phyloP scores from a whole-genome alignment of 345 rosid species.

The Viola odorata region DNA sequence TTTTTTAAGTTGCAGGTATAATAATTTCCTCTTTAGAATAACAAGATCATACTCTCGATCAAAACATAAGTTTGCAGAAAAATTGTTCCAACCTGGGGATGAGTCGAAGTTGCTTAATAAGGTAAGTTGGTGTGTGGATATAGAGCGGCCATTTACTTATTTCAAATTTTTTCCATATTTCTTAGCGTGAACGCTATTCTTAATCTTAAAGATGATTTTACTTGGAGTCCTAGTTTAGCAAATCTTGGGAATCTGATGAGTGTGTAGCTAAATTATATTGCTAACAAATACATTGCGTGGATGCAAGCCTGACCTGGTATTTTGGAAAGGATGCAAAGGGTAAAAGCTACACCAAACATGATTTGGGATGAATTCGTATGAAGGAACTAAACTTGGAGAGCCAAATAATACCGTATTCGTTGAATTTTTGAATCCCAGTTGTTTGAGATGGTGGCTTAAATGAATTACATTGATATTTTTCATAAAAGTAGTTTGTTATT shows the following conservation, averaged over 20 bases:
- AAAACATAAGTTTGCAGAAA: conserved; percentile 41
- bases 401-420: too few relatives aligned
- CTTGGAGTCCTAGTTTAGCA: background rate
- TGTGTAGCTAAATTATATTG: too few relatives aligned
- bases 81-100: conserved; percentile 34
- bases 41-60: conserved; percentile 40
- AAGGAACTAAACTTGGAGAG: too few relatives aligned
- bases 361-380: too few relatives aligned
- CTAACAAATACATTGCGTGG: background rate
- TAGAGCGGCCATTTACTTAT: background rate
- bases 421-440: too few relatives aligned
- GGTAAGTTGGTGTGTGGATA: conserved; percentile 22
- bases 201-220: background rate
- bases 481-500: background rate
- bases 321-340: too few relatives aligned
- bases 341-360: too few relatives aligned
- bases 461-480: background rate
- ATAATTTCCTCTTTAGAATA: conserved; percentile 29
- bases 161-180: too few relatives aligned
- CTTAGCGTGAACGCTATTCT: background rate
- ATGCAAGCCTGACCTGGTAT: background rate
- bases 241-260: background rate
- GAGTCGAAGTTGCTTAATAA: conserved; percentile 41
- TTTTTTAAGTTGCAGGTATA: conserved; percentile 36
- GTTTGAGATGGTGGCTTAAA: too few relatives aligned